Percentiles rank a stretch among this genome's conserved stretches.
These are phyloP conservation scores for Acidiella bohemica DNA, from an alignment of 495 filamentous ascomycete genomes.

Conservation along the genomic window DNA sequence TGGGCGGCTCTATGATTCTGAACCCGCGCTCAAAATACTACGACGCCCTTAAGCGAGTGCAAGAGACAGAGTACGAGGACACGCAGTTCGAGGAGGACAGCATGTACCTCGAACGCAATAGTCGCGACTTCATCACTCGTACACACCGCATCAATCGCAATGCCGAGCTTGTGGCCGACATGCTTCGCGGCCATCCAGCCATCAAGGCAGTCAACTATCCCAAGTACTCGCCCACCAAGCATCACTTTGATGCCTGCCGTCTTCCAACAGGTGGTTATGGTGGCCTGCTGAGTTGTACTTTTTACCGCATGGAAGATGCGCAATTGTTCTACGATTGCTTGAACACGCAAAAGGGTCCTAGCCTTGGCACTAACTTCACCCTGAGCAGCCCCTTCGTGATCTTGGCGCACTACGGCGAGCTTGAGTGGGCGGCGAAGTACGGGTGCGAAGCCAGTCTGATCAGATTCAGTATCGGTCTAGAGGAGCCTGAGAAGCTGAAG, in stretches of 20 bases:
- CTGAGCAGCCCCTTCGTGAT: constrained; percentile 81
- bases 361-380: constrained; percentile 93
- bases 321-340: constrained; percentile 73
- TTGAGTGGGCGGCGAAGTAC: constrained; percentile 72
- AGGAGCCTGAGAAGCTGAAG: constrained; percentile 53
- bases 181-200: constrained; percentile 44
- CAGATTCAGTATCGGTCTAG: constrained; percentile 79
- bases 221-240: constrained; percentile 53
- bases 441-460: constrained; percentile 67
- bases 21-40: constrained; percentile 73
- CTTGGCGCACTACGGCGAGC: constrained; percentile 79
- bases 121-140: constrained; percentile 73
- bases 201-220: constrained; percentile 83
- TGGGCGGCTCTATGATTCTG: constrained; percentile 80
- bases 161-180: constrained; percentile 66
- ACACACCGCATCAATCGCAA: constrained; percentile 77
- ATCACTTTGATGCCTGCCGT: constrained; percentile 65
- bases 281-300: constrained; percentile 72
- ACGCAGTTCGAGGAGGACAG: constrained; percentile 87
- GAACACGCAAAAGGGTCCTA: constrained; percentile 84
- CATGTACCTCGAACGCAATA: constrained; percentile 91
- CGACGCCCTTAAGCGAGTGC: constrained; percentile 45
- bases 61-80: constrained; percentile 60
- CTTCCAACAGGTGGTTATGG: constrained; percentile 74
- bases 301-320: constrained; percentile 55